Base-by-base conservation (phyloP, 2,329 filamentous ascomycete species). In the Fusarium illudens region DNA sequence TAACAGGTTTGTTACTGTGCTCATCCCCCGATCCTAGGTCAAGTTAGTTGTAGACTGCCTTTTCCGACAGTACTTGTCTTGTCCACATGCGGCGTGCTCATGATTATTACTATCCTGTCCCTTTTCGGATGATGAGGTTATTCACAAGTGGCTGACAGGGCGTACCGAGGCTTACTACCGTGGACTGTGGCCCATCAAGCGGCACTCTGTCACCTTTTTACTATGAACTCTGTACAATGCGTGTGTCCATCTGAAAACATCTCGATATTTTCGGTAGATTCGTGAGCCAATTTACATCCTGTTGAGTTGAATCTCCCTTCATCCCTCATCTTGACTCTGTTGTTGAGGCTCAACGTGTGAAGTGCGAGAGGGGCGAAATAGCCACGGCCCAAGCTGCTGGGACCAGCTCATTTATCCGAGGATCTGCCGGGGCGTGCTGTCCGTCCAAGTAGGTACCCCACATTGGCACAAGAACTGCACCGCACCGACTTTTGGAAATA, bases 401-500 rank as follows among this genome's bases (percentile, higher is more conserved):
- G 51, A 32, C 53, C 19, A 59, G 39, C 34, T 61, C 42, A 11
- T 29, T 74, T 72, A 55, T 58, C 75, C 75, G 75, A 75, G 66
- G 64, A 74, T 76, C 69, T 68, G 53, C 73, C 73, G 75, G 62
- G n/a, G 32, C 37, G 62, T 60, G 52, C 55, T 60, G 58, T 62
- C 48, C 55, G 52, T 34, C 32, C 15, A 36, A 54, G 51, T 54
- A 53, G 57, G 44, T 71, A 71, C 78, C 77, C 78, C 79, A 80
- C 78, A 79, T 75, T 62, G 75, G 72, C 74, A 78, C 74, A 71
- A 79, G 76, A 75, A 75, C 63, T 76, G 77, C 71, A 73, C 60
- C 72, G 74, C 77, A 79, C 77, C 79, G 77, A 80, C 76, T 80
- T 79, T 80, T 78, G 72, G 72, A 75, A 77, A 76, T 73, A 74